Evolutionary conservation across 768 basidiomycete species (phyloP).

Genomic region (Aureoboletus auriporus): DNA sequence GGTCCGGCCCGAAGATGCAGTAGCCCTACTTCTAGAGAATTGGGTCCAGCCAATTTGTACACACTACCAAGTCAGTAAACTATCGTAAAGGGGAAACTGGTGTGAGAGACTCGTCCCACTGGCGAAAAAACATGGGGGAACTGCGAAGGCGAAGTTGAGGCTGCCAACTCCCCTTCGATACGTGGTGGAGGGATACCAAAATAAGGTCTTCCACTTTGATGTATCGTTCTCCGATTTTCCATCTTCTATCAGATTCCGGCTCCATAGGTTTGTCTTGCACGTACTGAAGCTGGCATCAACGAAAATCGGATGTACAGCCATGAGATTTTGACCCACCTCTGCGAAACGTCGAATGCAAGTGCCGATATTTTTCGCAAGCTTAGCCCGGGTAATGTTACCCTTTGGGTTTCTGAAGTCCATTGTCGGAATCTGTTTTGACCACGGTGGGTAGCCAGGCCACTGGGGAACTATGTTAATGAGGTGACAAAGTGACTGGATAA

Average conservation of each 20-base stretch:
- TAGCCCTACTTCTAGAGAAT: too few relatives aligned
- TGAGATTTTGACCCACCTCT: constrained; percentile 34
- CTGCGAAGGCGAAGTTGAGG: constrained; percentile 59
- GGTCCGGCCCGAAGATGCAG: too few relatives aligned
- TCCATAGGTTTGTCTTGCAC: constrained; percentile 51
- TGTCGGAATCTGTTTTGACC: constrained; percentile 81
- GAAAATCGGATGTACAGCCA: neutral
- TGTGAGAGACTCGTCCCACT: constrained; percentile 1
- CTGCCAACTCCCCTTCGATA: constrained; percentile 81
- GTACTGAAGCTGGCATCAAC: constrained; percentile 36
- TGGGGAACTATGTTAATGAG: constrained; percentile 23
- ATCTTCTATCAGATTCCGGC: constrained; percentile 55
- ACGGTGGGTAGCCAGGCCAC: constrained; percentile 80
- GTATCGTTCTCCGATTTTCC: constrained; percentile 55
- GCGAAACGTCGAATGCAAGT: constrained; percentile 73
- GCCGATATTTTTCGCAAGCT: constrained; percentile 76
- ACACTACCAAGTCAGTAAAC: too few relatives aligned
- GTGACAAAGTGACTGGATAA: neutral
- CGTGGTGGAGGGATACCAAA: constrained; percentile 77
- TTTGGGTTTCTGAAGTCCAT: constrained; percentile 78
- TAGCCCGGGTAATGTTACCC: constrained; percentile 69
- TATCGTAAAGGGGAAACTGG: neutral
- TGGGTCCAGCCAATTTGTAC: too few relatives aligned
- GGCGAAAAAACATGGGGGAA: neutral
- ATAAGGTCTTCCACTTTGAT: constrained; percentile 66